Evolutionary conservation across 106 monocot genomes (phyloP), one percentile per base, ranked within the genome.

Genomic region (Dactylorhiza incarnata): DNA sequence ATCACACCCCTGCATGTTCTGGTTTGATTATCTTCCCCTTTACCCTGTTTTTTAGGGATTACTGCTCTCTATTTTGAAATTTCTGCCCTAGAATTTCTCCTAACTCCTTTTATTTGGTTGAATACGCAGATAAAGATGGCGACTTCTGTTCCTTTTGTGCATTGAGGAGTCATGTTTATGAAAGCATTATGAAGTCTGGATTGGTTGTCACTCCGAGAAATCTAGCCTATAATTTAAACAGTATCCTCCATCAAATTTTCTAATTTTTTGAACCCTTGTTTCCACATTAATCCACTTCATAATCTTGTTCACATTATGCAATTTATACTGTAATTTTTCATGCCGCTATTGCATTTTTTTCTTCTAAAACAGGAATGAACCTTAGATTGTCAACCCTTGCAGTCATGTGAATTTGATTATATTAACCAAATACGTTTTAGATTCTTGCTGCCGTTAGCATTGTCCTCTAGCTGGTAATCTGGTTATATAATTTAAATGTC

Each of bases 111-210:
- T 77, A 23, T 22, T 51, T 52, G 25, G 51, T 45, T 29, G 6
- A 51, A 73, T 51, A 50, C 80, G 73, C 82, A 88, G 95, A 70
- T 54, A 48, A 46, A 7, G 75, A 73, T 16, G 83, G 58, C 16
- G 80, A 56, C 2, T 93, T 93, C 70, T 95, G 95, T 77, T 79
- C 83, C 45, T 71, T 95, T 68, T 92, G 92, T 80, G 80, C 88
- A 9, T 71, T 95, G 54, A 81, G 52, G 67, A 53, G 69, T 11
- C 88, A 85, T 46, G 52, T 89, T 6, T 68, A 78, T 8, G 14
- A 71, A 12, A 84, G 88, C 72, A 53, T 95, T 20, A 17, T 19
- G 49, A 72, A 24, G 6, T 72, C 81, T 1, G 83, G 80, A 19
- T 52, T 47, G 10, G 71, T 75, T 29, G 50, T 93, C 14, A 37